Conservation (phyloP, 2,329 filamentous ascomycete species). For the Colletotrichum tamarilloi region DNA sequence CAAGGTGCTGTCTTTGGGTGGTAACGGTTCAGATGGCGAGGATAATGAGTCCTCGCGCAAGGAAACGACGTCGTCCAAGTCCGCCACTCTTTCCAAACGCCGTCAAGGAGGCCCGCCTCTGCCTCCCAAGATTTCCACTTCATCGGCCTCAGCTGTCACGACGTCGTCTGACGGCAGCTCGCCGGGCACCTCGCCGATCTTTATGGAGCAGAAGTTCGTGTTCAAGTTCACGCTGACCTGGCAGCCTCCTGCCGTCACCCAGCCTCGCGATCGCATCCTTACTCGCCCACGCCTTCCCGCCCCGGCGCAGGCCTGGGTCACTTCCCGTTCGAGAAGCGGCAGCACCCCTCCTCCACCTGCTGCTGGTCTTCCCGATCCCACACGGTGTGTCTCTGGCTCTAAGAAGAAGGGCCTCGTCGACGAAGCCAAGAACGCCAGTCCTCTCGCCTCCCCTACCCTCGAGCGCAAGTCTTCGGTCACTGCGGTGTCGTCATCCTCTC, state of each 20-base stretch:
- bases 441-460: conserved; percentile 46
- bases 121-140: conserved; percentile 50
- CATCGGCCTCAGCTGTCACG: conserved; percentile 41
- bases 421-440: conserved; percentile 62
- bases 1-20: conserved; percentile 65
- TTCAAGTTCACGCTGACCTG: conserved; percentile 83
- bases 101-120: conserved; percentile 41
- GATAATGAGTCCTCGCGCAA: conserved; percentile 62
- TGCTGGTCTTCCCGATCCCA: conserved; percentile 54
- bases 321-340: conserved; percentile 50
- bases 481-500: conserved; percentile 24
- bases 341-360: conserved; percentile 50
- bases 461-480: conserved; percentile 38
- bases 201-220: conserved; percentile 68
- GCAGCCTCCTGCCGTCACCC: conserved; percentile 63
- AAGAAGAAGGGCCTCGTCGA: conserved; percentile 58
- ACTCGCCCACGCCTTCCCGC: conserved; percentile 75
- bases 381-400: conserved; percentile 60
- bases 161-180: conserved; percentile 63
- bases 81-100: conserved; percentile 24
- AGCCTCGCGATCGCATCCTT: conserved; percentile 71
- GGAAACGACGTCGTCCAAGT: conserved; percentile 60
- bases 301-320: conserved; percentile 74
- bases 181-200: conserved; percentile 65
- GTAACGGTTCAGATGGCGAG: conserved; percentile 48